Evolutionary conservation across 2,329 filamentous ascomycete genomes (phyloP).

Genomic region (Metarhizium robertsii): DNA sequence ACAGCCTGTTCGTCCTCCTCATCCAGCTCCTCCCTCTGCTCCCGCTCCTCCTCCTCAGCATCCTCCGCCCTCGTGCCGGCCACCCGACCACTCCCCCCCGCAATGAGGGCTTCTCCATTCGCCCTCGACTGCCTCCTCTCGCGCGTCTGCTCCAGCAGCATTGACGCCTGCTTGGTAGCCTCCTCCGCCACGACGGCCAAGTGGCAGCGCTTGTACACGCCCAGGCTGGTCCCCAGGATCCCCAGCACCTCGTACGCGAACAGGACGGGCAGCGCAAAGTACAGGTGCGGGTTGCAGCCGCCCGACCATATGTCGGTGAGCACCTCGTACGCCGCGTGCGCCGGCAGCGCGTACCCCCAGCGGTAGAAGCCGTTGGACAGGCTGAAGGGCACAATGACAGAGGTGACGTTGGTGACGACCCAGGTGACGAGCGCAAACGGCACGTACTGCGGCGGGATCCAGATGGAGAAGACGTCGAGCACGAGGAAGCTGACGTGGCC

Average conservation of each 20-base stretch:
- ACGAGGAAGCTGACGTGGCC: constrained; percentile 12
- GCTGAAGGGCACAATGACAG: constrained; percentile 10
- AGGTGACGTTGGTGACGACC: constrained; percentile 11
- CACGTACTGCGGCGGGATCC: constrained; percentile 11
- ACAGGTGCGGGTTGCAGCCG: constrained; percentile 13
- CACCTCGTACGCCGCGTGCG: constrained; percentile 11
- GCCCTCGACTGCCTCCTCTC: constrained; percentile 1
- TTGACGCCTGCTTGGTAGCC: constrained; percentile 7
- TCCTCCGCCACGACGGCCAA: constrained; percentile 9
- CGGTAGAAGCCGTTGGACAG: constrained; percentile 11
- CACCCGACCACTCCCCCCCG: background rate
- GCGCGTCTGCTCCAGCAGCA: constrained; percentile 1
- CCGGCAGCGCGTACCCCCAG: constrained; percentile 10
- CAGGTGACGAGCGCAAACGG: constrained; percentile 13
- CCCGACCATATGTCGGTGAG: constrained; percentile 12
- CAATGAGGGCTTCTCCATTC: background rate
- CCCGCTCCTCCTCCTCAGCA: background rate
- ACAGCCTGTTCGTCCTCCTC: constrained; percentile 3
- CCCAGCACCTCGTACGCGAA: constrained; percentile 11
- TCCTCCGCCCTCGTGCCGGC: background rate
- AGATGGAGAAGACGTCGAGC: constrained; percentile 14
- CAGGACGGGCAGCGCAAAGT: constrained; percentile 10
- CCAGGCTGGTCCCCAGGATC: constrained; percentile 6
- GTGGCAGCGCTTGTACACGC: constrained; percentile 10
- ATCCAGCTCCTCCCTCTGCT: constrained; percentile 1